Conservation (phyloP, 805 yeast species). For the Torulaspora indica region DNA sequence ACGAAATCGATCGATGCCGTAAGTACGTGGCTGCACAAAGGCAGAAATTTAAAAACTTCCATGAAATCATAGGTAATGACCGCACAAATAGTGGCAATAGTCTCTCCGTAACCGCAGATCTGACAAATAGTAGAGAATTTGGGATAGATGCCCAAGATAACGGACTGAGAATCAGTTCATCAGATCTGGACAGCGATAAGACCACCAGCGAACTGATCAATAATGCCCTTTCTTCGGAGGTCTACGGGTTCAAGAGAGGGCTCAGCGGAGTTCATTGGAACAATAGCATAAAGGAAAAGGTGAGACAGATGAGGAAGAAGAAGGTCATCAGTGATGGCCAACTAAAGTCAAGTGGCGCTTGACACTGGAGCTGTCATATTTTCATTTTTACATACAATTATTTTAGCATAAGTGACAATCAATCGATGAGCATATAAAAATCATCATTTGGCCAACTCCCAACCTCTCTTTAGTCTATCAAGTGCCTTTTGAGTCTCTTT, state of each 20-base stretch:
- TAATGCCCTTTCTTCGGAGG: slow-evolving; percentile 39
- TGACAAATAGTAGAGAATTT: neutral
- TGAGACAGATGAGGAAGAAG: slow-evolving; percentile 41
- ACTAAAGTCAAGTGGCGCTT: neutral
- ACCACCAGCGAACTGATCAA: slow-evolving; percentile 28
- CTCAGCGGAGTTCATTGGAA: slow-evolving; percentile 59
- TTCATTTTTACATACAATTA: slow-evolving; percentile 1
- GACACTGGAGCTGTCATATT: neutral
- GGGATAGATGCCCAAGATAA: neutral
- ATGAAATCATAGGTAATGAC: slow-evolving; percentile 19
- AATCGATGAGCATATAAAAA: neutral
- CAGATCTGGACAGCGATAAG: slow-evolving; percentile 6
- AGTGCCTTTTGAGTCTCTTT: slow-evolving; percentile 31
- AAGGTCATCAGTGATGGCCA: slow-evolving; percentile 12
- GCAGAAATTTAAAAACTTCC: slow-evolving; percentile 33
- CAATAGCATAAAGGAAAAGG: slow-evolving; percentile 51
- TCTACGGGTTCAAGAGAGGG: slow-evolving; percentile 41
- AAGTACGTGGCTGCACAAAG: slow-evolving; percentile 69
- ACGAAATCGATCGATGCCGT: slow-evolving; percentile 73
- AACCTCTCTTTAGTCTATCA: slow-evolving; percentile 39
- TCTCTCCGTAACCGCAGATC: slow-evolving; percentile 1
- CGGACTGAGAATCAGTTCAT: neutral
- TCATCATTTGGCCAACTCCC: slow-evolving; percentile 35
- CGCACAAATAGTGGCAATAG: slow-evolving; percentile 7
- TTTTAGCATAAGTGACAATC: neutral